Conservation (phyloP, 345 rosid genomes). For the Populus pruinosa region DNA sequence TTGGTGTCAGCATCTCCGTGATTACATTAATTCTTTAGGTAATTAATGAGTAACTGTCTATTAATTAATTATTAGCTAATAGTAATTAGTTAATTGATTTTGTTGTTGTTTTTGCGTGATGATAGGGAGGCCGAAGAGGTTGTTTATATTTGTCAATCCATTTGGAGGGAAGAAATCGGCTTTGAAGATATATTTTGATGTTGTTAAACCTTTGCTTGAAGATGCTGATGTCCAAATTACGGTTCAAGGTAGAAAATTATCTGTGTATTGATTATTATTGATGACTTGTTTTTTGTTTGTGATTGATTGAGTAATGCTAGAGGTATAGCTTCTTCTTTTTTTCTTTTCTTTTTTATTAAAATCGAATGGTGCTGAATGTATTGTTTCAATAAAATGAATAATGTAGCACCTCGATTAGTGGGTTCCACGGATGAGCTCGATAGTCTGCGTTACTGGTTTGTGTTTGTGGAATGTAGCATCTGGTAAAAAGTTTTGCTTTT, state of each 20-base stretch:
- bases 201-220: slow-evolving; percentile 75
- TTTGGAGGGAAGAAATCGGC: slow-evolving; percentile 83
- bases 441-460: neutral
- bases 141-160: slow-evolving; percentile 74
- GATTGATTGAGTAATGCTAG: neutral
- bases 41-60: neutral
- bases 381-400: neutral
- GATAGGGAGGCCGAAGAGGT: slow-evolving; percentile 71
- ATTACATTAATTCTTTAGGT: slow-evolving; percentile 64
- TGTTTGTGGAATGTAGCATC: neutral
- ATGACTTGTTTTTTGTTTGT: neutral
- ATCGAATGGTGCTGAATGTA: neutral
- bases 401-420: neutral
- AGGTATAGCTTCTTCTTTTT: too few species aligned
- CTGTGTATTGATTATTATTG: neutral
- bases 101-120: neutral
- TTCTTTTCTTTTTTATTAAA: too few species aligned
- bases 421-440: neutral
- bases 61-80: too few species aligned
- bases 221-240: slow-evolving; percentile 66
- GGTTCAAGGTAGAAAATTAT: slow-evolving; percentile 51
- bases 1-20: slow-evolving; percentile 63
- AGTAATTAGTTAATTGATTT: neutral
- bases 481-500: too few species aligned
- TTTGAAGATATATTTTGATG: slow-evolving; percentile 52